Base-by-base conservation (phyloP, 2,329 filamentous ascomycete species). In the Sclerotinia nivalis region DNA sequence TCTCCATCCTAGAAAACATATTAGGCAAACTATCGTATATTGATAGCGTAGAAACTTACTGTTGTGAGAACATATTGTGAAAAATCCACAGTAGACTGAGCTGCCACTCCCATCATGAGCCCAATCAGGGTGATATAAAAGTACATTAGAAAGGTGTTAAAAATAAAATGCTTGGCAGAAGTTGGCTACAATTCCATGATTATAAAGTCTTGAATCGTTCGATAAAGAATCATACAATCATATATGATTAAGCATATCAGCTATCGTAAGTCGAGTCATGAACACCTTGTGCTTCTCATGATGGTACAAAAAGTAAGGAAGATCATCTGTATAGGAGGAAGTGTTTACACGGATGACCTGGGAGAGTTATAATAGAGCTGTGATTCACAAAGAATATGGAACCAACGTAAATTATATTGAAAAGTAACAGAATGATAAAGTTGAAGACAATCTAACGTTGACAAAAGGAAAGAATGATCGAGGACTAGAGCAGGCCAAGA, bases 11-110 rank as follows among this genome's bases (percentile, higher is more conserved):
- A 34, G 15, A 40, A 45, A 40, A 20, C 7, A 49, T 13, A 45
- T 65, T n/a, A 60, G 47, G 28, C 7, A 43, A 34, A 8, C 3
- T 66, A 31, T 28, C 9, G 13, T 49, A 28, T 22, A 18, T 18
- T 43, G 37, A 8, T 28, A 25, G 22, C 7, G 34, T 18, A 31
- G 22, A 28, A 28, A 68, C 69, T 55, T 34, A 70, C 69, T 28
- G 69, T 58, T 43, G 69, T 70, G 10, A 70, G 54, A 34, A 70
- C 69, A 61, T 70, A 61, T 68, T 61, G 69, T 54, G 69, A 67
- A 22, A 68, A 47, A 55, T 70, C 69, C 25, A 54, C 20, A 28
- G 61, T 43, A 12, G 64, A 61, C 55, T 55, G 54, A 31, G 64
- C 54, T 45, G n/a, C 37, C 22, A 25, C 55, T 22, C 62, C 37